Percentiles rank a stretch among this genome's conserved stretches.
Conservation (phyloP, 2,329 filamentous ascomycete genomes). For the Exophiala mesophila region DNA sequence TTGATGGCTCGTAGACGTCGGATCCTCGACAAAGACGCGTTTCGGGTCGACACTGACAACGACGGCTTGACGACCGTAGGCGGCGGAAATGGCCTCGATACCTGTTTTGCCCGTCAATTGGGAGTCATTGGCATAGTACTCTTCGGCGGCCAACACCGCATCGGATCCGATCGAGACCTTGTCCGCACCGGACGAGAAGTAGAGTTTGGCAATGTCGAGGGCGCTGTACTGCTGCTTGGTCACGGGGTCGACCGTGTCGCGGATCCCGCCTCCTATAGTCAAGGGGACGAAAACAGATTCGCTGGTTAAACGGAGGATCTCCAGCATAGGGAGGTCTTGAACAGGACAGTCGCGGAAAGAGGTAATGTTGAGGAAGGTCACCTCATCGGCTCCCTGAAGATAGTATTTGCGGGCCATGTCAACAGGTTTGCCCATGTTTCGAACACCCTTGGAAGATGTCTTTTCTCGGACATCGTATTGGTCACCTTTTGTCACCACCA, state of each 20-base stretch:
- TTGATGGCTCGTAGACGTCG: constrained; percentile 63
- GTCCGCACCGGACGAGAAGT: constrained; percentile 95
- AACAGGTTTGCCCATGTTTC: constrained; percentile 94
- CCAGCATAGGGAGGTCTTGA: constrained; percentile 90
- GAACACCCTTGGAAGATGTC: constrained; percentile 57
- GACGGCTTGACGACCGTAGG: constrained; percentile 94
- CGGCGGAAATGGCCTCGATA: constrained; percentile 88
- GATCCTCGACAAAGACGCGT: constrained; percentile 72
- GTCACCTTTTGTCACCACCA: constrained; percentile 97
- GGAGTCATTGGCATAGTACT: constrained; percentile 70
- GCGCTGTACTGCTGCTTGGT: constrained; percentile 84
- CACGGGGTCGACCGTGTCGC: constrained; percentile 75
- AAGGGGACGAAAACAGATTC: constrained; percentile 92
- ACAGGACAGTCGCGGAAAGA: constrained; percentile 94
- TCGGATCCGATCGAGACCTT: constrained; percentile 97
- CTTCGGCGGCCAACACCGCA: constrained; percentile 85
- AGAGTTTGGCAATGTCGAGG: constrained; percentile 88
- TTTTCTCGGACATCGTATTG: constrained; percentile 98
- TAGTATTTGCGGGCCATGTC: constrained; percentile 93
- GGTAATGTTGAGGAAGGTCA: constrained; percentile 98
- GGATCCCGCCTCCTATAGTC: constrained; percentile 91
- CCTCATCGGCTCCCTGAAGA: constrained; percentile 91
- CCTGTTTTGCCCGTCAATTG: constrained; percentile 75
- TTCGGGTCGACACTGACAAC: constrained; percentile 94
- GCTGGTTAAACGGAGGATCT: constrained; percentile 79